Evolutionary conservation across 768 basidiomycete species (phyloP).

Genomic region (Boletus rubescentipes): DNA sequence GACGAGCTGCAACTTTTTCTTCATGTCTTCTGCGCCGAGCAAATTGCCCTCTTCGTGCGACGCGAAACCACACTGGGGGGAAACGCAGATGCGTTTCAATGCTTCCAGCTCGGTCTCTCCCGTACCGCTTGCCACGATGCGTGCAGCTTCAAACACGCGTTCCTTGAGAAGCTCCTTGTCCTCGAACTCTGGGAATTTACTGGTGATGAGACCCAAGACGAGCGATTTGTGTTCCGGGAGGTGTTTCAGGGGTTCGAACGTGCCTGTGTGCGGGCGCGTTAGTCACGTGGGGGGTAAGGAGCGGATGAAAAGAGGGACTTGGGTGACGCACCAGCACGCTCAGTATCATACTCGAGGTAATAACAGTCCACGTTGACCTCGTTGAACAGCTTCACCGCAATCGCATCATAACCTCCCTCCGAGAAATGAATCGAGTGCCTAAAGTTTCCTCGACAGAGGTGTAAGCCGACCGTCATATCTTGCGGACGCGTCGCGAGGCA

Average conservation of each 20-base stretch:
- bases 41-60: slow-evolving; percentile 46
- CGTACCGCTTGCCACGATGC: slow-evolving; percentile 39
- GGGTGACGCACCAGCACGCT: slow-evolving; percentile 38
- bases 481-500: slow-evolving; percentile 36
- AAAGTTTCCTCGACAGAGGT: slow-evolving; percentile 43
- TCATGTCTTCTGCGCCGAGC: slow-evolving; percentile 37
- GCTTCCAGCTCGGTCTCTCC: slow-evolving; percentile 41
- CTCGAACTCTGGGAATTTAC: slow-evolving; percentile 45
- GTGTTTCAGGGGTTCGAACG: slow-evolving; percentile 33
- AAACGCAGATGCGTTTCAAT: slow-evolving; percentile 38
- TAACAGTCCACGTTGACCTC: slow-evolving; percentile 43
- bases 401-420: slow-evolving; percentile 46
- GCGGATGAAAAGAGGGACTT: not conserved
- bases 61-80: slow-evolving; percentile 55
- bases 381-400: slow-evolving; percentile 46
- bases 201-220: slow-evolving; percentile 44
- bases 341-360: slow-evolving; percentile 50
- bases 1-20: slow-evolving; percentile 29
- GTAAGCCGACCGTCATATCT: slow-evolving; percentile 43
- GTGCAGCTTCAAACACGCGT: slow-evolving; percentile 44
- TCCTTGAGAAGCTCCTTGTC: slow-evolving; percentile 39
- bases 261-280: slow-evolving; percentile 10
- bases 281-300: not conserved
- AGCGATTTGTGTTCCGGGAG: slow-evolving; percentile 38
- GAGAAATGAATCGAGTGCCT: slow-evolving; percentile 39